Evolutionary conservation across 345 rosid genomes (phyloP), one percentile per base, ranked within the genome.

Genomic region (Eutrema japonicum): DNA sequence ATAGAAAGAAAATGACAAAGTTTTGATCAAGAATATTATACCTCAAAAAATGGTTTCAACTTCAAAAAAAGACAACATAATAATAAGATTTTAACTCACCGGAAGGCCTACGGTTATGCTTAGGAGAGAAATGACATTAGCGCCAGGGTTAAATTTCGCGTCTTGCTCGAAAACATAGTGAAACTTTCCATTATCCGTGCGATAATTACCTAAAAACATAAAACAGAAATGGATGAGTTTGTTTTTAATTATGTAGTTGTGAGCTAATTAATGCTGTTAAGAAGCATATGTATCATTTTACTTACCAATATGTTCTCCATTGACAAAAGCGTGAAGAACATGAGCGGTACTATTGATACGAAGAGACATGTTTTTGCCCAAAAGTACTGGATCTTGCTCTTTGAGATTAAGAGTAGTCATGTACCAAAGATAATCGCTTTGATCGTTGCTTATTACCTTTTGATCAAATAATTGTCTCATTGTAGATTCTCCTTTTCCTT

Each of bases 391-490:
- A 66, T 87, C 88, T 52, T 64, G 43, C 4, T 72, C 64, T 11
- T 86, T 77, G 22, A 82, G 68, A 40, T 85, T 38, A 38, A 84
- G 70, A 69, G 84, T 82, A 18, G 86, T 85, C 50, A 78, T 87
- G 64, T 87, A 85, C 93, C 93, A 88, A 58, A 88, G 76, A 53
- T 88, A 88, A 71, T 88, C 93, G 33, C 85, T 84, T 36, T 84
- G 71, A 38, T 88, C 90, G 62, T 84, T 84, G 56, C 88, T 79
- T 32, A 82, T 76, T 57, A 79, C 76, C 63, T 86, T 84, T 43
- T 88, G 93, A 80, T 88, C 87, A 62, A 62, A n/a, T 1, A 78
- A 3, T 22, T 64, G 55, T 8, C 42, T 56, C 16, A 70, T 49
- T 29, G 68, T 47, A 10, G 74, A 32, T 11, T 78, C 73, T 54